Evolutionary conservation across 768 basidiomycete genomes (phyloP), one percentile per base, ranked within the genome.

Genomic region (Chalciporus piperatus): DNA sequence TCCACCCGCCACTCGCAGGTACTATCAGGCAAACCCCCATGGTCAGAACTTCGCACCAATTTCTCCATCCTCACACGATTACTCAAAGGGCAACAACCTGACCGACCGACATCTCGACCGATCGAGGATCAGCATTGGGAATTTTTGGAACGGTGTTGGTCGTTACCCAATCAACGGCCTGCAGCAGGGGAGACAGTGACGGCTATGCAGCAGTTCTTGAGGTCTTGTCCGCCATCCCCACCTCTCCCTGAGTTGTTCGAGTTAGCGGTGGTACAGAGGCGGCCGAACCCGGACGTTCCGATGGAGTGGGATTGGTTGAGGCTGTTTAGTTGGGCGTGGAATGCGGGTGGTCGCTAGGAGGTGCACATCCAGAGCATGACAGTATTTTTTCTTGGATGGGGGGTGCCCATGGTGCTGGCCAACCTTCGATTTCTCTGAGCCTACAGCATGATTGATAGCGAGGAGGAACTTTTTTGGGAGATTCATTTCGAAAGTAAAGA

Each of bases 1-100:
- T 22, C 22, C 22, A 22, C 22, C 22, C 22, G 3, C 23, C 9
- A 14, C n/a, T 10, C 32, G 19, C 20, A 70, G 76, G 57, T 59
- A 9, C 39, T 59, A 28, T 59, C 58, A 0, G 58, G 58, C 0
- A 40, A 48, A 41, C 32, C 30, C 3, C 51, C 35, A 4, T 20
- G 39, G 45, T 38, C 41, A 12, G 45, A 48, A 28, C 20, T 51
- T 14, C 41, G 38, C 19, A 6, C 20, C 9, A 38, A 46, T 38
- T 37, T 19, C 17, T 4, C 25, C 22, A 22, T 51, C 44, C 16
- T 51, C 10, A 73, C 49, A 11, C 8, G 13, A 20, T 12, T 49
- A 22, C 13, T 17, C 28, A 6, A 49, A 28, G 39, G 40, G 12
- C 17, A 41, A 28, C 23, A 19, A 14, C 48, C 48, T 25, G 5